A percentile compares a stretch with the other conserved stretches of the same genome.
Evolutionary conservation across 2,329 filamentous ascomycete genomes (phyloP).

Genomic region (Gyromitra esculenta): DNA sequence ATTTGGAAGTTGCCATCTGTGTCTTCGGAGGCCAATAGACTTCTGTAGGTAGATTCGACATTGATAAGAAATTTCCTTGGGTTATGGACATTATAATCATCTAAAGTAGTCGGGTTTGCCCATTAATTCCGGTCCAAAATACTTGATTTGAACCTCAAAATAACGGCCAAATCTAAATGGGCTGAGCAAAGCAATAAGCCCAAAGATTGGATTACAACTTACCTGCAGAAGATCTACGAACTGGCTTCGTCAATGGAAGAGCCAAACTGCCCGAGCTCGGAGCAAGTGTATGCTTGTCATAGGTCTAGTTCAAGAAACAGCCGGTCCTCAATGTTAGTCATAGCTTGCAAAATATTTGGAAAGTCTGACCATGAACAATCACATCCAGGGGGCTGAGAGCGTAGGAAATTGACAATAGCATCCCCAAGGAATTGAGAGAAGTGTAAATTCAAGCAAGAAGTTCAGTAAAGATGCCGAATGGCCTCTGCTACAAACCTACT

Average conservation of each 20-base stretch:
- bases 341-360: neutral
- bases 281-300: constrained; percentile 42
- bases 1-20: constrained; percentile 96
- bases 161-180: constrained; percentile 12
- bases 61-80: constrained; percentile 53
- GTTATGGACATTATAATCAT: constrained; percentile 50
- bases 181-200: constrained; percentile 2
- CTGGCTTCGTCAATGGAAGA: constrained; percentile 43
- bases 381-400: constrained; percentile 1
- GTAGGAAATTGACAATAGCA: neutral
- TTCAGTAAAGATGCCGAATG: neutral
- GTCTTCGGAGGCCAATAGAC: constrained; percentile 82
- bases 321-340: constrained; percentile 15
- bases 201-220: neutral
- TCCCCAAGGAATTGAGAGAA: neutral
- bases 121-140: constrained; percentile 19
- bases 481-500: neutral
- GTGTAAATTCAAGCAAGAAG: constrained; percentile 4
- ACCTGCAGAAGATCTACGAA: constrained; percentile 47
- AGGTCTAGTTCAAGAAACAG: constrained; percentile 34
- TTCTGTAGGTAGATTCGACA: constrained; percentile 50
- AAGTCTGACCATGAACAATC: neutral
- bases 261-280: constrained; percentile 41
- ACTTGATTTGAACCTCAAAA: neutral
- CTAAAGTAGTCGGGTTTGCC: constrained; percentile 25